These are phyloP conservation scores for Pythium chondricola DNA, from an alignment of 352 stramenopile species.

Conservation along the genomic window DNA sequence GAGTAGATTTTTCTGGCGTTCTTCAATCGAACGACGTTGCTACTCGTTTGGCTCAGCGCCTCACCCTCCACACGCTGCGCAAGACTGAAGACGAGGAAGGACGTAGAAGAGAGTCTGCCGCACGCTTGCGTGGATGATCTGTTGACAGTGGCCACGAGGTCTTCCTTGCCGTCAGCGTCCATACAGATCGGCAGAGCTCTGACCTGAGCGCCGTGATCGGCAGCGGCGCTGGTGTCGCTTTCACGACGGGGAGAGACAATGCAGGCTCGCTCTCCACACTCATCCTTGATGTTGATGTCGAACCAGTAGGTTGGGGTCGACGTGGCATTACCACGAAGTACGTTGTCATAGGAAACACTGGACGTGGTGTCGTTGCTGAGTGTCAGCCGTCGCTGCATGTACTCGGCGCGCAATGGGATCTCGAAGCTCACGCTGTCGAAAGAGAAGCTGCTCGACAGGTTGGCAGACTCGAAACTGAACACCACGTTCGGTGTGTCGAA, in stretches of 20 bases:
- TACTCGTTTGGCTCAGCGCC: conserved; percentile 6
- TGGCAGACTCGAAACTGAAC: not conserved
- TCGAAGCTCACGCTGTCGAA: conserved; percentile 20
- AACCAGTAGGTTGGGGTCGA: conserved; percentile 9
- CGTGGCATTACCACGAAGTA: not conserved
- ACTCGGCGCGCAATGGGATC: conserved; percentile 14
- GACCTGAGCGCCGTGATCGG: conserved; percentile 12
- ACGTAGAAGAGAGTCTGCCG: conserved; percentile 1
- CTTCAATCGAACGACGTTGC: conserved; percentile 17
- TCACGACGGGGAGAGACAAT: conserved; percentile 19
- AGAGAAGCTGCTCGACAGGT: conserved; percentile 4
- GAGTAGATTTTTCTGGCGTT: conserved; percentile 21
- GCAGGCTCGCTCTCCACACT: conserved; percentile 16
- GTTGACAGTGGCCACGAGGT: conserved; percentile 5
- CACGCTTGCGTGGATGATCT: not conserved
- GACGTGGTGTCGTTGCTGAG: conserved; percentile 19
- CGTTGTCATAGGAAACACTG: conserved; percentile 17
- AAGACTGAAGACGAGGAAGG: conserved; percentile 18
- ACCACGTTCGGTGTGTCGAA: conserved; percentile 10
- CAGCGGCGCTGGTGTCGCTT: conserved; percentile 2
- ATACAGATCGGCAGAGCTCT: conserved; percentile 13
- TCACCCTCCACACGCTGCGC: conserved; percentile 18
- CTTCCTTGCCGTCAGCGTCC: conserved; percentile 3
- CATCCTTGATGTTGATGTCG: conserved; percentile 25
- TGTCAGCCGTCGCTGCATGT: conserved; percentile 20